These are phyloP conservation scores for Nepenthes gracilis DNA, from an alignment of 148 eudicot genomes.

Conservation along the genomic window DNA sequence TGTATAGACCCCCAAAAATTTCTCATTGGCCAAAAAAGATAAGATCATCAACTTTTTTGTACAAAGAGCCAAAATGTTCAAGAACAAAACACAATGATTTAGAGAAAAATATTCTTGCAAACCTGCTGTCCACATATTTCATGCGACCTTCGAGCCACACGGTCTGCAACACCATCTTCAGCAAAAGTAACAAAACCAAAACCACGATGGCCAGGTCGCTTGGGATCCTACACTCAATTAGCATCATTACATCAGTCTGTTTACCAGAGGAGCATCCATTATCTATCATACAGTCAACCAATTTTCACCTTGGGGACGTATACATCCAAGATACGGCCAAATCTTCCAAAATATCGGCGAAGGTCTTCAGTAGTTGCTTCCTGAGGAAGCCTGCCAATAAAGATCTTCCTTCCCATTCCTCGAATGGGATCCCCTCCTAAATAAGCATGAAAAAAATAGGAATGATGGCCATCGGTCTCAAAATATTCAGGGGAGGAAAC, in stretches of 20 bases:
- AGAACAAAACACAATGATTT: too few relatives aligned
- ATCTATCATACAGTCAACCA: background rate
- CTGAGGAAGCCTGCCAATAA: constrained; percentile 94
- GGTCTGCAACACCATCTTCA: constrained; percentile 93
- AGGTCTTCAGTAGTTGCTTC: constrained; percentile 89
- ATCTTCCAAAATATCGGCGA: constrained; percentile 82
- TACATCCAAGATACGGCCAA: constrained; percentile 83
- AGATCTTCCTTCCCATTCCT: constrained; percentile 83
- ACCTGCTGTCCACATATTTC: constrained; percentile 97
- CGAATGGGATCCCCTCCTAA: constrained; percentile 51
- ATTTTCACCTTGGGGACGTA: constrained; percentile 81
- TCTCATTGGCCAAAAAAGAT: too few relatives aligned
- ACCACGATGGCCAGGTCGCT: constrained; percentile 93
- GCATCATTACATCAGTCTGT: background rate
- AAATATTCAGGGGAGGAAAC: background rate
- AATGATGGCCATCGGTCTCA: background rate
- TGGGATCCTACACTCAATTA: constrained; percentile 60
- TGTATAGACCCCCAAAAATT: too few relatives aligned
- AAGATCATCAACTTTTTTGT: too few relatives aligned
- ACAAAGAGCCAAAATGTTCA: too few relatives aligned
- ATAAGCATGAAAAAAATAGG: background rate
- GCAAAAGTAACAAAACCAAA: constrained; percentile 98
- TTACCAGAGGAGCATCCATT: background rate
- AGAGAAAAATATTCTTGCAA: background rate
- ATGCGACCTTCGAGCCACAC: constrained; percentile 86